These are phyloP conservation scores for Colletotrichum aenigma DNA, from an alignment of 2,329 filamentous ascomycete genomes.

Conservation along the genomic window DNA sequence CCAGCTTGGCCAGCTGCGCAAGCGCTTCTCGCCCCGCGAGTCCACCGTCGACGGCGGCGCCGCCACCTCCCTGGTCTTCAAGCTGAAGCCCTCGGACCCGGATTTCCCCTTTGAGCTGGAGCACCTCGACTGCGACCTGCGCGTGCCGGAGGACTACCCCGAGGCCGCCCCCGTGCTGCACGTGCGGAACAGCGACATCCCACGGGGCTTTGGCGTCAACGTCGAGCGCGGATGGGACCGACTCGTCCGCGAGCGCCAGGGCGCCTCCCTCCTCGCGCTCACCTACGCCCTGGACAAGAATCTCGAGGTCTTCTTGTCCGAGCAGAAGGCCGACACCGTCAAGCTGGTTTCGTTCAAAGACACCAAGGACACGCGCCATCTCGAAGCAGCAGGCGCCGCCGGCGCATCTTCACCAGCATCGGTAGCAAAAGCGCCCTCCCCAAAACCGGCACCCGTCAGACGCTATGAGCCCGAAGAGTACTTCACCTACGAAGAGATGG, in stretches of 20 bases:
- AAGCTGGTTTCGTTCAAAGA: slow-evolving; percentile 70
- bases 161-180: slow-evolving; percentile 59
- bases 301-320: slow-evolving; percentile 71
- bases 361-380: slow-evolving; percentile 49
- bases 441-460: slow-evolving; percentile 18
- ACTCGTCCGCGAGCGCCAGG: slow-evolving; percentile 60
- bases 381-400: slow-evolving; percentile 27
- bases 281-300: slow-evolving; percentile 75
- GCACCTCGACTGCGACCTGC: slow-evolving; percentile 69
- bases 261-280: slow-evolving; percentile 66
- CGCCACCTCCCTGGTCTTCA: slow-evolving; percentile 64
- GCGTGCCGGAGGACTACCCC: slow-evolving; percentile 69
- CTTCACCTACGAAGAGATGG: slow-evolving; percentile 64
- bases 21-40: slow-evolving; percentile 63
- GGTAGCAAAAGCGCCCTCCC: not conserved
- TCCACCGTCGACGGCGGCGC: slow-evolving; percentile 46
- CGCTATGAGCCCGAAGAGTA: slow-evolving; percentile 48
- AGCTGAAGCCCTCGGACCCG: slow-evolving; percentile 75
- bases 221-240: slow-evolving; percentile 76
- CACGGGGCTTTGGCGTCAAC: slow-evolving; percentile 75
- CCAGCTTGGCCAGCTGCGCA: slow-evolving; percentile 74
- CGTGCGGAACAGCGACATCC: slow-evolving; percentile 72
- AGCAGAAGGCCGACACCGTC: slow-evolving; percentile 73
- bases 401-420: not conserved
- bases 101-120: slow-evolving; percentile 83